These are phyloP conservation scores for Aureobasidium melanogenum DNA, from an alignment of 2,329 filamentous ascomycete genomes.

Conservation along the genomic window DNA sequence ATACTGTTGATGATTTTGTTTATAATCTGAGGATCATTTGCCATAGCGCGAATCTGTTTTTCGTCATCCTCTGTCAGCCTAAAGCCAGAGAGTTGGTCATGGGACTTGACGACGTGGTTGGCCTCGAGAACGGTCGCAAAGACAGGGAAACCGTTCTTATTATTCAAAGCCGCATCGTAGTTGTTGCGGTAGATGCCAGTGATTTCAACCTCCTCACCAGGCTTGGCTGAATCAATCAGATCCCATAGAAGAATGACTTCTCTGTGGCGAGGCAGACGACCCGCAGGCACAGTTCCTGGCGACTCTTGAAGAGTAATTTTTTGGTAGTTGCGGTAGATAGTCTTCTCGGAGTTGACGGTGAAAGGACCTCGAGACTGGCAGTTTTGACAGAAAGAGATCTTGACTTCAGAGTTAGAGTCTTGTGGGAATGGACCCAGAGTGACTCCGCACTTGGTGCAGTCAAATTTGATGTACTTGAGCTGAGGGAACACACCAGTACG, in stretches of 20 bases:
- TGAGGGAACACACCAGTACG: constrained; percentile 94
- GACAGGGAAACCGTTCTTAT: constrained; percentile 96
- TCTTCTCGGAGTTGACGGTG: constrained; percentile 92
- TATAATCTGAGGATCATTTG: constrained; percentile 80
- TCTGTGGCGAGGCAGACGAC: constrained; percentile 82
- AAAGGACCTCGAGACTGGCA: constrained; percentile 95
- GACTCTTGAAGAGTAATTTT: constrained; percentile 96
- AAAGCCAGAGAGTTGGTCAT: constrained; percentile 96
- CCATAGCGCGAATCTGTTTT: constrained; percentile 76
- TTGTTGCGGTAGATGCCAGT: constrained; percentile 97
- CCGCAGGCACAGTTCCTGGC: constrained; percentile 90
- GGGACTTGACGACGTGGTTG: constrained; percentile 93
- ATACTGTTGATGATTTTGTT: constrained; percentile 91
- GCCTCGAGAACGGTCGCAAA: constrained; percentile 97
- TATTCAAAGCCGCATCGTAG: constrained; percentile 95
- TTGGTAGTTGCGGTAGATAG: constrained; percentile 97
- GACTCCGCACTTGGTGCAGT: constrained; percentile 85
- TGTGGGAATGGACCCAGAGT: constrained; percentile 95
- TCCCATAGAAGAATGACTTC: constrained; percentile 97
- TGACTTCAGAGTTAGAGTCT: constrained; percentile 92
- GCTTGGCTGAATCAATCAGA: constrained; percentile 92
- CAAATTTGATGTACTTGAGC: constrained; percentile 96
- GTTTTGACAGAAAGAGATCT: constrained; percentile 90
- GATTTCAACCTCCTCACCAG: constrained; percentile 94
- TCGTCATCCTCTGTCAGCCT: constrained; percentile 92